phyloP scores from a whole-genome alignment of 176 grass and related monocot genomes.

The Luzula sylvatica region DNA sequence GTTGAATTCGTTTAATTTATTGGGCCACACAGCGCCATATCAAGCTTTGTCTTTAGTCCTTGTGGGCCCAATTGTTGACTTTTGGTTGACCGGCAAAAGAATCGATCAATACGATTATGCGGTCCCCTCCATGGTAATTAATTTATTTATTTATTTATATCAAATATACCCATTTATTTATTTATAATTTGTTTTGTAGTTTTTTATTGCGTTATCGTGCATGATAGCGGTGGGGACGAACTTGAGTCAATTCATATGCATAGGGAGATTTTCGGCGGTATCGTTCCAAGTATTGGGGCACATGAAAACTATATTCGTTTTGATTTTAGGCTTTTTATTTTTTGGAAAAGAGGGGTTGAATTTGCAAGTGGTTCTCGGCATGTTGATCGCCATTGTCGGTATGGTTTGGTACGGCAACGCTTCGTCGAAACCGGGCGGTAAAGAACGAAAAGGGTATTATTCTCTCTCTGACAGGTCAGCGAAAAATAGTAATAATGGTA shows the following conservation, averaged over 20 bases:
- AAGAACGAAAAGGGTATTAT: slow-evolving; percentile 36
- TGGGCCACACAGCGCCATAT: slow-evolving; percentile 66
- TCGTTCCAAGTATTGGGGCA: slow-evolving; percentile 91
- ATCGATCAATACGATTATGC: slow-evolving; percentile 58
- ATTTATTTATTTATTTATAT: background rate
- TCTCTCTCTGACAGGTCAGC: slow-evolving; percentile 34
- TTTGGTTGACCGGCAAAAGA: slow-evolving; percentile 61
- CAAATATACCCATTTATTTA: slow-evolving; percentile 13
- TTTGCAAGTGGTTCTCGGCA: slow-evolving; percentile 65
- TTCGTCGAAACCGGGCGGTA: slow-evolving; percentile 71
- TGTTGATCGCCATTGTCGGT: slow-evolving; percentile 67
- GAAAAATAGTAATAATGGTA: slow-evolving; percentile 7
- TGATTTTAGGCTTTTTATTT: slow-evolving; percentile 76
- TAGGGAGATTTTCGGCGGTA: slow-evolving; percentile 71
- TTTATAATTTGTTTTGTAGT: slow-evolving; percentile 28
- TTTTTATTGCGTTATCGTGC: slow-evolving; percentile 64
- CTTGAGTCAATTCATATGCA: slow-evolving; percentile 96
- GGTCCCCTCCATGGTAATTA: slow-evolving; percentile 52
- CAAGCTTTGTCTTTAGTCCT: slow-evolving; percentile 71
- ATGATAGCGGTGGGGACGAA: slow-evolving; percentile 75
- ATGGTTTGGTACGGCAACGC: slow-evolving; percentile 91
- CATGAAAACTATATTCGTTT: slow-evolving; percentile 93
- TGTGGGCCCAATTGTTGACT: slow-evolving; percentile 63
- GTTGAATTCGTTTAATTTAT: slow-evolving; percentile 76
- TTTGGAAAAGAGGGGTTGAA: slow-evolving; percentile 83